Percentiles rank a stretch among this genome's conserved stretches.
phyloP scores from a whole-genome alignment of 1,284 basidiomycete species.

The Sutorius eximius region DNA sequence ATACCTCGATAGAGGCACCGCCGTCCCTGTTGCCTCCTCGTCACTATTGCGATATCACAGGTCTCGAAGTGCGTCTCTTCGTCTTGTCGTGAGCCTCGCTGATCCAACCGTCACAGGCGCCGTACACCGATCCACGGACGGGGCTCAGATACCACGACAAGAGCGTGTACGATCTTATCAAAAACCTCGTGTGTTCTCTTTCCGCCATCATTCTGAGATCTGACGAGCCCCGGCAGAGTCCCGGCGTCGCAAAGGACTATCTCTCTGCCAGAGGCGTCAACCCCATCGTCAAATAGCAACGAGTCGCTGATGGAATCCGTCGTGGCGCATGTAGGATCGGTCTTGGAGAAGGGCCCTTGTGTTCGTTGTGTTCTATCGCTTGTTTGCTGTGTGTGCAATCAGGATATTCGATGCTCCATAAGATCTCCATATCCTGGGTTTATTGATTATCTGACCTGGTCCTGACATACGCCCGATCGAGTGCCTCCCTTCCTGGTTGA shows the following conservation, averaged over 20 bases:
- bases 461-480: too few relatives aligned
- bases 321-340: too few relatives aligned
- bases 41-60: slow-evolving; percentile 87
- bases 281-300: slow-evolving; percentile 46
- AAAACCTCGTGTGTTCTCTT: slow-evolving; percentile 60
- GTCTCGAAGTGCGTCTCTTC: slow-evolving; percentile 61
- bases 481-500: too few relatives aligned
- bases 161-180: slow-evolving; percentile 82
- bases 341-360: too few relatives aligned
- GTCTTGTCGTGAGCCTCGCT: neutral
- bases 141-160: slow-evolving; percentile 83
- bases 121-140: slow-evolving; percentile 83
- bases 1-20: slow-evolving; percentile 82
- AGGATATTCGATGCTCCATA: too few relatives aligned
- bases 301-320: neutral
- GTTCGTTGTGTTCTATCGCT: neutral
- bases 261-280: slow-evolving; percentile 51
- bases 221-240: slow-evolving; percentile 36
- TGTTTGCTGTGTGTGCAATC: neutral
- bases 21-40: slow-evolving; percentile 77
- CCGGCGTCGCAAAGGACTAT: slow-evolving; percentile 49
- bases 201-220: neutral
- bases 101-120: slow-evolving; percentile 51
- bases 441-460: too few relatives aligned
- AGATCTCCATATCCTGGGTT: too few relatives aligned